Evolutionary conservation across 2,329 filamentous ascomycete genomes (phyloP), one percentile per base, ranked within the genome.

Genomic region (Monilinia vaccinii-corymbosi): DNA sequence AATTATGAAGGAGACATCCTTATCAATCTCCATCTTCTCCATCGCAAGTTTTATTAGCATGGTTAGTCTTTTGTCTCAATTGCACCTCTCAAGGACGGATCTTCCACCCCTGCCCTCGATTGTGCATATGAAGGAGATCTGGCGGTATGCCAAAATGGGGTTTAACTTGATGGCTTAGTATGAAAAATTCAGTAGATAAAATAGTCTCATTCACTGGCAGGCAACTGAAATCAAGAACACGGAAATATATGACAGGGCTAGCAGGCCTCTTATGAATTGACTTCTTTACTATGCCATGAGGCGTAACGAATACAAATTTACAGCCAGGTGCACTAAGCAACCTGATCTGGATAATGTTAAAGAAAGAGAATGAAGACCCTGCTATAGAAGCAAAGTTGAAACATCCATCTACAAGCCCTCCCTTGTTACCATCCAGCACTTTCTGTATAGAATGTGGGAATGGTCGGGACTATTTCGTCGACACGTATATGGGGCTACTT

Each of bases 31-130:
- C 66, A 85, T 91, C 64, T 89, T 91, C 70, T 89, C 86, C 56
- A 83, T 88, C 63, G 85, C 87, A 42, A 88, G 85, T 74, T 91
- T 89, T 74, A 80, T 89, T 67, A 89, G 83, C 74, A 88, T 91
- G 84, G 80, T 84, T 57, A 81, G 81, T 13, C 74, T 91, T 55
- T 77, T 91, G 23, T 74, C 83, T 11, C 85, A 90, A 70, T 78
- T 88, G 58, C 85, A 91, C 59, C 51, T 72, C 5, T 68, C 69
- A 14, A 63, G 71, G 21, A 69, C 61, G 38, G 68, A 71, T 52
- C 67, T 70, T 53, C 68, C 67, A 4, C 64, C 67, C 13, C 67
- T 72, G 16, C 70, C 69, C 11, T 48, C 70, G 11, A 68, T 70
- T 36, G 50, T 63, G 18, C 63, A 70, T 60, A 64, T 61, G 18